Base-by-base conservation (phyloP, 2,329 filamentous ascomycete genomes). In the Cercospora sesami region DNA sequence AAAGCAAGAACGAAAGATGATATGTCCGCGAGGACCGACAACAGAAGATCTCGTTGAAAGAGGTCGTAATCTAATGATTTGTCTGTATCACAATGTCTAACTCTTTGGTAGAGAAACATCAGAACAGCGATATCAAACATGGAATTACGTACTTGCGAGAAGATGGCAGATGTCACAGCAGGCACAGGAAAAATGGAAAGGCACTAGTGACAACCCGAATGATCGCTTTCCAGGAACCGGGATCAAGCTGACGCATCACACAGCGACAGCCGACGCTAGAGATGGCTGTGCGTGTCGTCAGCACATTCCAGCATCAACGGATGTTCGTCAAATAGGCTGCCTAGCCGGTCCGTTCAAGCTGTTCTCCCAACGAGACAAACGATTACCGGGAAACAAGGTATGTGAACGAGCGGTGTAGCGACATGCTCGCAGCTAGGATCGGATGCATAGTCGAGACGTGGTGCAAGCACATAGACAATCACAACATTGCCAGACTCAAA, bases 1-100 rank as follows among this genome's bases (percentile, higher is more conserved):
- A 36, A 58, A 36, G 60, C 48, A 61, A 51, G 67, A 68, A 59
- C 39, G 68, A 63, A 65, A 71, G 68, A 71, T 31, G 59, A 30
- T 18, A 2, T 66, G 72, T 73, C 72, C 72, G 72, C 72, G 61
- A 73, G 70, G 72, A 73, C 72, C 7, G 51, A 63, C 9, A 63
- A 33, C 60, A 63, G 42, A 26, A 33, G 28, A 55, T 55, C 45
- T 51, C 48, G 39, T 36, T 36, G 59, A 55, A 28, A 36, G 28
- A 66, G 51, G 60, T 60, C 51, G 45, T 68, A 63, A 63, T 68
- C 45, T 68, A 68, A 70, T 70, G 31, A 33, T 21, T 55, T 61
- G 59, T 65, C 26, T 53, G 60, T 48, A 21, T 48, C 18, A 48
- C n/a, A 21, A 48, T 21, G 18, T 23, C n/a, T 48, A 21, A 2